phyloP scores from a whole-genome alignment of 2,329 filamentous ascomycete species.

The Arthrobotrys iridis region DNA sequence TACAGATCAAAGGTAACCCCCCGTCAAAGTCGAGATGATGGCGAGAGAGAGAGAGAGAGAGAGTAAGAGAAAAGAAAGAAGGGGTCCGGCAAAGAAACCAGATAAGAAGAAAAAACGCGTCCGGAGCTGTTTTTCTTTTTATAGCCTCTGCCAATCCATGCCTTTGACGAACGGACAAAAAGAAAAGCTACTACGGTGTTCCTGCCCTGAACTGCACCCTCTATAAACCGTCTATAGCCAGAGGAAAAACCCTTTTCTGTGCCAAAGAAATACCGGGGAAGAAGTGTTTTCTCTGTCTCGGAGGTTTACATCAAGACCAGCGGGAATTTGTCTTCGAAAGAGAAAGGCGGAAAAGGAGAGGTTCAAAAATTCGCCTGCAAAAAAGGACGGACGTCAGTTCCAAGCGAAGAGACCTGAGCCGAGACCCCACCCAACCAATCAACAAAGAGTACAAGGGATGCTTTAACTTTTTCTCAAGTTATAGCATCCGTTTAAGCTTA shows the following conservation, averaged over 20 bases:
- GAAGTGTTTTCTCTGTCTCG: not conserved
- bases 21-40: no score
- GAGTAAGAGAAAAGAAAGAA: not conserved
- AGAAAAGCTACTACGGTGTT: no score
- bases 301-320: constrained; percentile 19
- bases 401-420: constrained; percentile 12
- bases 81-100: not conserved
- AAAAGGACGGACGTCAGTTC: constrained; percentile 42
- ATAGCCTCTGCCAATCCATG: not conserved
- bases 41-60: not conserved
- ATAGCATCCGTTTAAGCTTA: no score
- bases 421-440: no score
- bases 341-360: constrained; percentile 19
- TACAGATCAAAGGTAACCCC: no score
- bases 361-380: constrained; percentile 29
- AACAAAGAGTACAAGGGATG: no score
- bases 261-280: not conserved
- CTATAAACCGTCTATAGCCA: not conserved
- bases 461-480: no score
- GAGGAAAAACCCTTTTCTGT: no score
- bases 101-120: constrained; percentile 14
- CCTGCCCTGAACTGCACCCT: no score
- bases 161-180: no score
- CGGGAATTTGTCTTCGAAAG: not conserved
- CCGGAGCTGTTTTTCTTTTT: not conserved